phyloP scores from a whole-genome alignment of 371 early-diverging fungal genomes.

The Blakeslea trispora region DNA sequence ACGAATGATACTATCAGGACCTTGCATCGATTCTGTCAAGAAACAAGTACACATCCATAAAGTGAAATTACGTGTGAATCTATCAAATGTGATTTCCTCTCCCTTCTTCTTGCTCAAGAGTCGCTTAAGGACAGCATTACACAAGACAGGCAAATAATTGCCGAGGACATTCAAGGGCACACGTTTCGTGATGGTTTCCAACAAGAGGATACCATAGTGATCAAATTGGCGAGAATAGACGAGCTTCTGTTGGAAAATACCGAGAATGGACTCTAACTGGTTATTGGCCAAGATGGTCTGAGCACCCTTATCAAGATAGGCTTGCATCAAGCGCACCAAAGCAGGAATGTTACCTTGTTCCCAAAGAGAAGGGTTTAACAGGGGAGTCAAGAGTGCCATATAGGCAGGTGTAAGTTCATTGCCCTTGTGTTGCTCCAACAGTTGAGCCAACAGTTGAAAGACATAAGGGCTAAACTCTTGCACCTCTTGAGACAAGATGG shows the following conservation, averaged over 20 bases:
- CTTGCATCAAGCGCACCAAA: conserved; percentile 82
- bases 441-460: conserved; percentile 91
- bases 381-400: conserved; percentile 67
- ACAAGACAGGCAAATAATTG: conserved; percentile 75
- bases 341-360: conserved; percentile 94
- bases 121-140: conserved; percentile 77
- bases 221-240: conserved; percentile 85
- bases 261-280: conserved; percentile 83
- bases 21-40: conserved; percentile 60
- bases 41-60: conserved; percentile 76
- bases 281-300: conserved; percentile 61
- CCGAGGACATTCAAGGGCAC: conserved; percentile 72
- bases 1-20: conserved; percentile 68
- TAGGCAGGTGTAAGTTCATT: conserved; percentile 73
- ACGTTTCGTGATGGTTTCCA: conserved; percentile 69
- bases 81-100: conserved; percentile 36
- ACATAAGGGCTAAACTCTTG: conserved; percentile 95
- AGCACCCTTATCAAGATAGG: conserved; percentile 79
- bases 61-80: conserved; percentile 77
- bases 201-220: conserved; percentile 81
- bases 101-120: conserved; percentile 73
- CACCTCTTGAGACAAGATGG: conserved; percentile 88
- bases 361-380: conserved; percentile 90
- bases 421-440: conserved; percentile 76
- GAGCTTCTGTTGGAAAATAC: conserved; percentile 90